phyloP scores from a whole-genome alignment of 768 basidiomycete genomes.

The Peribolospora kevripleyi region DNA sequence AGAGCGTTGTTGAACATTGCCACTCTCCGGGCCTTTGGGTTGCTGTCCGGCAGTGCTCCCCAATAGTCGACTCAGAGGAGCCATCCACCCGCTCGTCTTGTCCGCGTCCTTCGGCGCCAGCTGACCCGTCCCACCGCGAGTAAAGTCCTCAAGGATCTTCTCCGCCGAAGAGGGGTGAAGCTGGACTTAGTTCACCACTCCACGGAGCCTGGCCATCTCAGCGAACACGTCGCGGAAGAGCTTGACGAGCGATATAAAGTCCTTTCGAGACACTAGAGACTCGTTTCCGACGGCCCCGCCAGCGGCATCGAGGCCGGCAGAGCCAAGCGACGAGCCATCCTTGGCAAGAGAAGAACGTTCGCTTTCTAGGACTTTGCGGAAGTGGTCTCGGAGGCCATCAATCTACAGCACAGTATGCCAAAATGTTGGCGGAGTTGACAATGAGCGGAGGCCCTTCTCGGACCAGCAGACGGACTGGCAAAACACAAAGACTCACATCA shows the following conservation, averaged over 20 bases:
- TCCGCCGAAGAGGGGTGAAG: conserved; percentile 58
- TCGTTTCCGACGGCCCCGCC: background rate
- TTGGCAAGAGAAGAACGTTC: conserved; percentile 28
- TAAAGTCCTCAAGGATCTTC: conserved; percentile 16
- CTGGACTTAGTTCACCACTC: conserved; percentile 64
- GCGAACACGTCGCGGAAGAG: conserved; percentile 60
- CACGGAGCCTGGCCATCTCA: conserved; percentile 58
- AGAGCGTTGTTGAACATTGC: too few species aligned
- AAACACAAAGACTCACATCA: background rate
- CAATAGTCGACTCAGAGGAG: too few species aligned
- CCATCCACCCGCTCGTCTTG: too few species aligned
- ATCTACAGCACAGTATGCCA: conserved; percentile 21
- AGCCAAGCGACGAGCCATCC: background rate
- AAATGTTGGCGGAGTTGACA: conserved; percentile 17
- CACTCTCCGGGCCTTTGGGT: too few species aligned
- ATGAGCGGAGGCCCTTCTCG: background rate
- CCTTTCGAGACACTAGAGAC: conserved; percentile 36
- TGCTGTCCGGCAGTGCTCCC: too few species aligned
- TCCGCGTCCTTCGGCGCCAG: too few species aligned
- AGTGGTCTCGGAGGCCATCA: conserved; percentile 41
- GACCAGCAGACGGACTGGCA: background rate
- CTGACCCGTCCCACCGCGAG: too few species aligned
- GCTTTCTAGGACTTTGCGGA: conserved; percentile 48
- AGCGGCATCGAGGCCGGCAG: background rate
- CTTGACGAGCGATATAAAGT: conserved; percentile 58